These are phyloP conservation scores for Annulohypoxylon maeteangense DNA, from an alignment of 495 filamentous ascomycete species.

Conservation along the genomic window DNA sequence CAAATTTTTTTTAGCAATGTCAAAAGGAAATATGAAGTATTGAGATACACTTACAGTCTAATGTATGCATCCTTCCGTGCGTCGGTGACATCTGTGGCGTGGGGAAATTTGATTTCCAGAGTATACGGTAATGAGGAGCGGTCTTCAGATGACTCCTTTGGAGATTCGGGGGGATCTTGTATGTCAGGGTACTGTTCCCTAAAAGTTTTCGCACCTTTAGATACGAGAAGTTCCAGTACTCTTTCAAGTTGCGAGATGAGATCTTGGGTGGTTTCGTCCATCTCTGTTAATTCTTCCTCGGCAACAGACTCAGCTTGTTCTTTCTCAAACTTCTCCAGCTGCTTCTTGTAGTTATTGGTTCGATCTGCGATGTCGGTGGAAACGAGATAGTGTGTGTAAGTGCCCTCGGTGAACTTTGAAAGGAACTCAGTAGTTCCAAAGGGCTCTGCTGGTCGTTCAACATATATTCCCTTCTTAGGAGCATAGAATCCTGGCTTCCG, in stretches of 20 bases:
- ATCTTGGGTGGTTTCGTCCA: constrained; percentile 60
- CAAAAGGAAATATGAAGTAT: neutral
- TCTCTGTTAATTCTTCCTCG: constrained; percentile 57
- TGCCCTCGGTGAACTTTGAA: constrained; percentile 53
- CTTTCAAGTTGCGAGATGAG: constrained; percentile 62
- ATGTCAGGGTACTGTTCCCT: constrained; percentile 68
- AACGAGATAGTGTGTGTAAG: constrained; percentile 64
- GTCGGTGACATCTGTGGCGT: constrained; percentile 61
- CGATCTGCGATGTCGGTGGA: constrained; percentile 47
- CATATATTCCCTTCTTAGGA: neutral
- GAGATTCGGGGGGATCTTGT: neutral
- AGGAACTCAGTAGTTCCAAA: constrained; percentile 54
- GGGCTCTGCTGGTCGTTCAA: constrained; percentile 23
- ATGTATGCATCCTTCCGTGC: constrained; percentile 65
- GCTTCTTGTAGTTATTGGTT: constrained; percentile 19
- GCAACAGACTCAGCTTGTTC: constrained; percentile 39
- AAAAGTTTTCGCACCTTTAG: constrained; percentile 71
- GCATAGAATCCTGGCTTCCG: constrained; percentile 18
- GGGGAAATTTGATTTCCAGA: constrained; percentile 59
- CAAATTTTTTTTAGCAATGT: constrained; percentile 47
- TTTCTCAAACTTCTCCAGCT: constrained; percentile 48
- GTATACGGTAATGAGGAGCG: constrained; percentile 52
- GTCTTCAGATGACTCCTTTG: constrained; percentile 6
- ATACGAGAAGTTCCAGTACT: constrained; percentile 63
- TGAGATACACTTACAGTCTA: constrained; percentile 52